Base-by-base conservation (phyloP, 2,329 filamentous ascomycete species). In the Westerdykella aurantiaca region DNA sequence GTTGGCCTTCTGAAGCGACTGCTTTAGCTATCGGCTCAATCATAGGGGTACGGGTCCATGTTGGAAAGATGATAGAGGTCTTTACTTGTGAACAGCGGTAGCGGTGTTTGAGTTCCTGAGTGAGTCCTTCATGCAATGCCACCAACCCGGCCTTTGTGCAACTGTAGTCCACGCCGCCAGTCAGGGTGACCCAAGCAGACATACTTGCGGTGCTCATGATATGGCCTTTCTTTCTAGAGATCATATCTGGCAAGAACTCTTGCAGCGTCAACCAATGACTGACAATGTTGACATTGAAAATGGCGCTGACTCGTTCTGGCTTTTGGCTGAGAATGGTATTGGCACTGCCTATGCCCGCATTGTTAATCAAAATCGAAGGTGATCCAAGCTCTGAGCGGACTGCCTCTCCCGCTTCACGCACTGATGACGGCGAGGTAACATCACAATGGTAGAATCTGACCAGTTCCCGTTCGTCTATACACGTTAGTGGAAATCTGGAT, bases 61-160 rank as follows among this genome's bases (percentile, higher is more conserved):
- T 60, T 2, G 71, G 71, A 50, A 72, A 70, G 1, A 72, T 64
- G 18, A 69, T 61, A 5, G 66, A 66, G 7, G 68, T 70, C 47
- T 69, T 68, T 56, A 73, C 67, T 45, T 71, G 56, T 14, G 69
- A 69, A 16, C 65, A 69, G 11, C 67, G 58, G 57, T 71, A 67
- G 33, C 68, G 62, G 44, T 68, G 61, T 45, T 70, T 68, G 13
- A 72, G 51, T 46, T 73, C 71, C 34, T 66, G 59, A 0, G 54
- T 58, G 3, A 73, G 57, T 6, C 54, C 59, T 44, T 67, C 64
- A 23, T 67, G 55, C 25, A 68, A 61, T 10, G 62, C 58, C 14
- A 60, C 47, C 2, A 66, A 46, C 5, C 53, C 64, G 14, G 55
- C 58, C 47, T 68, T 68, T 7, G 64, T 61, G 37, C 56, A 57